Conservation (phyloP, 106 monocot species). For the Narthecium ossifragum region DNA sequence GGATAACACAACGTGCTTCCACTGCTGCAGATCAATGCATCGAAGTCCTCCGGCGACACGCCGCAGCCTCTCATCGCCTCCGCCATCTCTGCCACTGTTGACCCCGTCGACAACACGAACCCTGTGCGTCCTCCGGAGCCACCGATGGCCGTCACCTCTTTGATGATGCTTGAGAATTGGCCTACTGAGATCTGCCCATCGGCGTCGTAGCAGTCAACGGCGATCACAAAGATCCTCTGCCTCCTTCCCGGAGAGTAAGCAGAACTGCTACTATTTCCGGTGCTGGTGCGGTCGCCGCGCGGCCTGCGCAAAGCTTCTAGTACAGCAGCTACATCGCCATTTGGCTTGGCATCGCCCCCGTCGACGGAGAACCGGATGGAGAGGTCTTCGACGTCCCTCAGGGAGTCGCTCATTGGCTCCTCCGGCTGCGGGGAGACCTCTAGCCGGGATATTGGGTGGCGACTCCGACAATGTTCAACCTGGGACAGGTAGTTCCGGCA, state of each 20-base stretch:
- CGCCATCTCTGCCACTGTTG: slow-evolving; percentile 23
- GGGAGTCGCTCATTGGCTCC: slow-evolving; percentile 49
- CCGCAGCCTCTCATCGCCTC: slow-evolving; percentile 40
- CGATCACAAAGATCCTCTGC: slow-evolving; percentile 40
- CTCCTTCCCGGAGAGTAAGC: slow-evolving; percentile 18
- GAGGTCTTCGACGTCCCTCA: slow-evolving; percentile 33
- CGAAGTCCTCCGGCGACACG: slow-evolving; percentile 27
- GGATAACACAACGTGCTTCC: slow-evolving; percentile 62
- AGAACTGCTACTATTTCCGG: not conserved
- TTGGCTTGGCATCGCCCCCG: slow-evolving; percentile 9
- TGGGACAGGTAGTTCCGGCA: slow-evolving; percentile 59
- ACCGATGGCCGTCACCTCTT: slow-evolving; percentile 10
- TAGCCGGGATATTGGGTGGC: slow-evolving; percentile 17
- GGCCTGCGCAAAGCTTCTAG: slow-evolving; percentile 34
- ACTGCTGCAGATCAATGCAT: slow-evolving; percentile 63
- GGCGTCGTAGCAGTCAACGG: slow-evolving; percentile 44
- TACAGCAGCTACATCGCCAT: slow-evolving; percentile 8
- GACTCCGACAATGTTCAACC: slow-evolving; percentile 26
- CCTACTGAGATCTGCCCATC: slow-evolving; percentile 14
- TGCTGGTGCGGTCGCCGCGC: not conserved
- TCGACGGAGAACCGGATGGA: slow-evolving; percentile 38
- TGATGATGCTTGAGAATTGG: slow-evolving; percentile 14
- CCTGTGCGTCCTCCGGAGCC: slow-evolving; percentile 24
- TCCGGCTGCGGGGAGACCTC: slow-evolving; percentile 12
- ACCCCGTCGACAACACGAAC: slow-evolving; percentile 43